phyloP scores from a whole-genome alignment of 192 early-diverging fungal genomes.

The Coemansia sp. region DNA sequence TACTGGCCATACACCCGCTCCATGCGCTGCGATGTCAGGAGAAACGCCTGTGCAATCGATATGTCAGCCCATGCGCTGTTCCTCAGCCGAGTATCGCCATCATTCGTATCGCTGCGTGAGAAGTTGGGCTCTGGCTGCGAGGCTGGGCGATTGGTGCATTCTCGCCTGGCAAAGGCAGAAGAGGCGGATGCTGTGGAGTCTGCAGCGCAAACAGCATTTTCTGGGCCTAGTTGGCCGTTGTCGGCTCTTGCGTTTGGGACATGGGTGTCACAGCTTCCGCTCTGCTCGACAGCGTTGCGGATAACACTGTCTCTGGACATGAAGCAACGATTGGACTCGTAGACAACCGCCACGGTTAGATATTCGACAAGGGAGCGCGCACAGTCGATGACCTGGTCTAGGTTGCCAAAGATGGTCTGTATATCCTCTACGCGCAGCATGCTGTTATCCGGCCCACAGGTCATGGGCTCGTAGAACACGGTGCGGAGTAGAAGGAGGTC shows the following conservation, averaged over 20 bases:
- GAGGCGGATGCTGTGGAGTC: neutral
- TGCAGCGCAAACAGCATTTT: neutral
- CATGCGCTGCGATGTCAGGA: constrained; percentile 44
- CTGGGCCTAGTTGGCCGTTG: neutral
- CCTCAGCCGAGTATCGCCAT: constrained; percentile 17
- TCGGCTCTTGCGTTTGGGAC: neutral
- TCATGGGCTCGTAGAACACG: constrained; percentile 64
- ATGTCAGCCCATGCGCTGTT: constrained; percentile 47
- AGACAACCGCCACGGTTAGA: constrained; percentile 59
- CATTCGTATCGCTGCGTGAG: constrained; percentile 1
- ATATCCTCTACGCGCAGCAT: constrained; percentile 62
- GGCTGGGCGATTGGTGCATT: constrained; percentile 22
- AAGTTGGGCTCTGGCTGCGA: constrained; percentile 24
- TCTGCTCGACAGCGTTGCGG: neutral
- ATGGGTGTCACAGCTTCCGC: neutral
- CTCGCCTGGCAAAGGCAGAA: neutral
- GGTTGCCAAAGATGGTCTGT: constrained; percentile 75
- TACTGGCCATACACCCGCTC: constrained; percentile 50
- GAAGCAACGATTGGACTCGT: constrained; percentile 44
- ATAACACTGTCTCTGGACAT: neutral
- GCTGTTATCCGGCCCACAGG: constrained; percentile 29
- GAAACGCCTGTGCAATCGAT: constrained; percentile 49
- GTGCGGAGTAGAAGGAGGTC: constrained; percentile 76
- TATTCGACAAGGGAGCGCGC: constrained; percentile 65
- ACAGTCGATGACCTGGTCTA: constrained; percentile 69